These are phyloP conservation scores for Fusarium poae DNA, from an alignment of 2,329 filamentous ascomycete species.

Conservation along the genomic window DNA sequence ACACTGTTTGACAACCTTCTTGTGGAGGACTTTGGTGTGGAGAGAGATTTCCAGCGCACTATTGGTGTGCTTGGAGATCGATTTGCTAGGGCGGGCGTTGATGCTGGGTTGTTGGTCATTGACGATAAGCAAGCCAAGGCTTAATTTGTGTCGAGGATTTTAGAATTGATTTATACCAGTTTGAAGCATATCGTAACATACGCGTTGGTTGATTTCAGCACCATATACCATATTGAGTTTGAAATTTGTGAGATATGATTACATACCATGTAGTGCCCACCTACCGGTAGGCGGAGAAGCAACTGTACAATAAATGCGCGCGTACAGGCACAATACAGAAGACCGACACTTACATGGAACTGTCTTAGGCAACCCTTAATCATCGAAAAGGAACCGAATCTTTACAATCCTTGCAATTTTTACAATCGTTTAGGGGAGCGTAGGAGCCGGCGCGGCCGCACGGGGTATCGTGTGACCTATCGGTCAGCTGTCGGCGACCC, in stretches of 20 bases:
- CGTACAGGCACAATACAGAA: too few species aligned
- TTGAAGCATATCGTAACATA: neutral
- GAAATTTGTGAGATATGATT: slow-evolving; percentile 2
- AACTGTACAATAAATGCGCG: too few species aligned
- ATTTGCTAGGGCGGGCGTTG: slow-evolving; percentile 46
- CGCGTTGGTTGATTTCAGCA: neutral
- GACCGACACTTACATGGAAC: too few species aligned
- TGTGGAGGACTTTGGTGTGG: slow-evolving; percentile 41
- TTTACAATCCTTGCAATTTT: too few species aligned
- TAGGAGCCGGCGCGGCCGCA: too few species aligned
- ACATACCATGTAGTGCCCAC: too few species aligned
- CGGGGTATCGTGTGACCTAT: too few species aligned
- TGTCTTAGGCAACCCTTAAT: too few species aligned
- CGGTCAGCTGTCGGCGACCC: too few species aligned
- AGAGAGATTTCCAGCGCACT: slow-evolving; percentile 46
- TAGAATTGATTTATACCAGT: neutral
- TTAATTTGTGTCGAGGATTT: neutral
- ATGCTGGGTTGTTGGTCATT: slow-evolving; percentile 51
- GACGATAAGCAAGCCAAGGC: slow-evolving; percentile 28
- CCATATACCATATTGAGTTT: slow-evolving; percentile 3
- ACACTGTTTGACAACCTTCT: slow-evolving; percentile 28
- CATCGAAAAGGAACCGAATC: too few species aligned
- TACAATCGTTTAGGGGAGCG: too few species aligned
- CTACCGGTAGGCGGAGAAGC: too few species aligned
- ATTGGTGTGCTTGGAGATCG: slow-evolving; percentile 48